A percentile compares a stretch with the other conserved stretches of the same genome.
Conservation (phyloP, 768 basidiomycete genomes). For the Pulveroboletus sp. region DNA sequence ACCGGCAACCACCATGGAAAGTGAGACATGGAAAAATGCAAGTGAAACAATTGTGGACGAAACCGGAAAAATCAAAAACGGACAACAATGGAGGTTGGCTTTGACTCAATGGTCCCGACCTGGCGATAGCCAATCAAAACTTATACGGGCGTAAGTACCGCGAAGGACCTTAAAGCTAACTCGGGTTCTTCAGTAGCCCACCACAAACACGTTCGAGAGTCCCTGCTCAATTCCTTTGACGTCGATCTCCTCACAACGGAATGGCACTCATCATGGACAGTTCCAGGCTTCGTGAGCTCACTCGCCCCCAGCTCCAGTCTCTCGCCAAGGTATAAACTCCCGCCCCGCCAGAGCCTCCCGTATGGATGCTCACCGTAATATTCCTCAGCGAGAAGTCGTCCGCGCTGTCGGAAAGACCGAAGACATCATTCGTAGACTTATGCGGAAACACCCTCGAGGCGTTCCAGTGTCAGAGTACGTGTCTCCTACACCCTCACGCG, state of each 20-base stretch:
- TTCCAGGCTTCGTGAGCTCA: constrained; percentile 17
- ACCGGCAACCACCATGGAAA: neutral
- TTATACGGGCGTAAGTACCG: neutral
- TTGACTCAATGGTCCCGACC: neutral
- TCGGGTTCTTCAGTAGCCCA: neutral
- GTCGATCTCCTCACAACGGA: neutral
- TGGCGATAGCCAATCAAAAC: neutral
- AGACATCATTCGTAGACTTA: constrained; percentile 24
- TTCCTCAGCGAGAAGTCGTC: constrained; percentile 21
- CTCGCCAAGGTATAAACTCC: constrained; percentile 20
- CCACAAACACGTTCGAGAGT: neutral
- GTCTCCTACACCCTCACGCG: neutral
- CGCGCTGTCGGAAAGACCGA: constrained; percentile 27
- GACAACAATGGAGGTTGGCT: neutral
- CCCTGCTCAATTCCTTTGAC: neutral
- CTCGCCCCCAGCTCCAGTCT: constrained; percentile 20
- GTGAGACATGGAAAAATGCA: no score
- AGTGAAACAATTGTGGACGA: no score
- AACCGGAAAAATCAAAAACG: neutral
- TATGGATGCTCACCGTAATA: neutral
- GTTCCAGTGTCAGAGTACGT: constrained; percentile 17
- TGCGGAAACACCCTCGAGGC: constrained; percentile 25
- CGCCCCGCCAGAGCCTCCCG: neutral
- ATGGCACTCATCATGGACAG: constrained; percentile 13
- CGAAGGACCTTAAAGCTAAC: neutral